Evolutionary conservation across 2,329 filamentous ascomycete species (phyloP).

Genomic region (Curvularia sp.): DNA sequence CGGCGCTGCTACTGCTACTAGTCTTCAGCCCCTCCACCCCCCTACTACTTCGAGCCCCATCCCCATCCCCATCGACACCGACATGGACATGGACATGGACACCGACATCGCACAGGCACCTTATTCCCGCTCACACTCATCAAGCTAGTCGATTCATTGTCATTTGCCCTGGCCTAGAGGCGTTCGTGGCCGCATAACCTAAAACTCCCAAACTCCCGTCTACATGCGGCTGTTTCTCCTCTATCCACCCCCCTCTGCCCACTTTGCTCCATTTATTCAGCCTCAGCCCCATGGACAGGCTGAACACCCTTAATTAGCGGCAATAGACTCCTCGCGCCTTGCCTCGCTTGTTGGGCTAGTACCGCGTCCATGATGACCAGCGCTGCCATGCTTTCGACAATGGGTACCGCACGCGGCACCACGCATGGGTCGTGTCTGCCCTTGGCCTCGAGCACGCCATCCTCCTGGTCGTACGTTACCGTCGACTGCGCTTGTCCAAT

Average conservation of each 20-base stretch:
- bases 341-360: constrained; percentile 76
- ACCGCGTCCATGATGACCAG: constrained; percentile 87
- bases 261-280: not conserved
- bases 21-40: not conserved
- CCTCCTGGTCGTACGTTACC: constrained; percentile 75
- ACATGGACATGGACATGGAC: not conserved
- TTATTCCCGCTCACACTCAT: not conserved
- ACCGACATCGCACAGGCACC: not conserved
- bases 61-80: too few species aligned
- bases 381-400: constrained; percentile 90
- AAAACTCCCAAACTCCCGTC: constrained; percentile 7
- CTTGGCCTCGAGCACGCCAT: constrained; percentile 85
- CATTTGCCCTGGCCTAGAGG: constrained; percentile 5
- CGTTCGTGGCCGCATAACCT: not conserved
- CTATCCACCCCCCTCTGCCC: not conserved
- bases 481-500: constrained; percentile 90
- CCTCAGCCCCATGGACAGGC: constrained; percentile 34
- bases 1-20: not conserved
- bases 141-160: not conserved
- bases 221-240: not conserved
- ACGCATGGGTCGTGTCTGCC: constrained; percentile 94
- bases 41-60: not conserved
- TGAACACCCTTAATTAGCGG: constrained; percentile 50
- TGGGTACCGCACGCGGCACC: constrained; percentile 84
- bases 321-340: constrained; percentile 45